Base-by-base conservation (phyloP, 2,329 filamentous ascomycete species). In the Diplodia sapinea region DNA sequence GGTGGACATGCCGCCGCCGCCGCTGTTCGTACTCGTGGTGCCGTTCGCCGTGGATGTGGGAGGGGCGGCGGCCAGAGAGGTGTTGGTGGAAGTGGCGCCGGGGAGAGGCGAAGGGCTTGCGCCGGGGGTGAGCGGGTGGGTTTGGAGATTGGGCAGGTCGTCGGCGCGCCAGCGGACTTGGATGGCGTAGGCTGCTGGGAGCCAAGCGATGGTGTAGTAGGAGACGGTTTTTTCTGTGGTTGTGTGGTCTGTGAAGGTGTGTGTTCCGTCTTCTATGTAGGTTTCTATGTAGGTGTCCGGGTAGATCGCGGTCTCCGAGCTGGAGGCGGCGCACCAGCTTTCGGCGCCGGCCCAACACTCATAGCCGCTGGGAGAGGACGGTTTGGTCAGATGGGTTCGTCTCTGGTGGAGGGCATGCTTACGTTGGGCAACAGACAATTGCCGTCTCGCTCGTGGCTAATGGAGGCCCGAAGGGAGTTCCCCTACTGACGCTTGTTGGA, bases 91-190 rank as follows among this genome's bases (percentile, higher is more conserved):
- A n/a, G 26, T 33, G 47, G 61, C 11, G 29, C 31, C 52, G 52
- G 52, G 13, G 15, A 29, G 15, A 4, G n/a, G 8, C 2, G 52
- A 51, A 23, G 17, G 47, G 7, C 29, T 4, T 6, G 61, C 43
- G 47, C 43, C 61, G 26, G 61, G 23, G 4, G 3, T 12, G n/a
- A 43, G 36, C 29, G 51, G 47, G 29, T 33, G 13, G 47, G 61
- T 64, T 50, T 40, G 17, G 33, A 56, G 54, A n/a, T 13, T 23
- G 31, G 4, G 2, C 2, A 26, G n/a, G n/a, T 56, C 54, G 4
- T 23, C 31, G 2, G 36, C 54, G 17, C 54, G 54, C 54, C 54
- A 56, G 31, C 54, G 54, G 31, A 56, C 31, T 23, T 56, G 54
- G 33, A 56, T 38, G 11, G 17, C 54, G 33, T 23, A 56, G 31